Conservation (phyloP, 768 basidiomycete genomes). For the Glaciozyma martinii region DNA sequence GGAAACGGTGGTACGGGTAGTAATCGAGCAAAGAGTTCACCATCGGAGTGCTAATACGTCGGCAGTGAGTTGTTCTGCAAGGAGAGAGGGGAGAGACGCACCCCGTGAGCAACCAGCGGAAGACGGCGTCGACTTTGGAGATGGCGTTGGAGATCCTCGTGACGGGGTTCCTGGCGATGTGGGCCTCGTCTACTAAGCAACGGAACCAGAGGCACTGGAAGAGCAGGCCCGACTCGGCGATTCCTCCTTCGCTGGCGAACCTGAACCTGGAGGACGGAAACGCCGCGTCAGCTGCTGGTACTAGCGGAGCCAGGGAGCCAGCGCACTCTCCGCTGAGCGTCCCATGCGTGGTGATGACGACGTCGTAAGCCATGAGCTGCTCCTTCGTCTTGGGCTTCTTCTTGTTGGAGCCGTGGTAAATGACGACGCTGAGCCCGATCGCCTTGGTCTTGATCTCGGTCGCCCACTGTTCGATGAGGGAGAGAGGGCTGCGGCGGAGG, state of each 20-base stretch:
- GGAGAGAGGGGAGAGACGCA: conserved; percentile 39
- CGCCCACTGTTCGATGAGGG: conserved; percentile 38
- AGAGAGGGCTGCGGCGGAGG: conserved; percentile 57
- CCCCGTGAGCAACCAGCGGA: conserved; percentile 77
- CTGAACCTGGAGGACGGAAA: not conserved
- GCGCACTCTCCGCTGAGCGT: not conserved
- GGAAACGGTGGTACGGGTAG: conserved; percentile 74
- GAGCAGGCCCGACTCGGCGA: not conserved
- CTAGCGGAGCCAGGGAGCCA: not conserved
- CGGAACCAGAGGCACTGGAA: too few relatives aligned
- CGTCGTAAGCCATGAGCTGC: conserved; percentile 38
- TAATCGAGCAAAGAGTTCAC: conserved; percentile 73
- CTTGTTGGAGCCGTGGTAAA: conserved; percentile 71
- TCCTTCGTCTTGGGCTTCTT: conserved; percentile 50
- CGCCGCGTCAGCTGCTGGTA: not conserved
- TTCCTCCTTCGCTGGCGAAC: not conserved
- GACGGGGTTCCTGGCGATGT: conserved; percentile 78
- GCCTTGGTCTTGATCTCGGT: conserved; percentile 76
- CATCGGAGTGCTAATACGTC: not conserved
- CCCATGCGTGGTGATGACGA: conserved; percentile 41
- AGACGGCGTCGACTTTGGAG: conserved; percentile 64
- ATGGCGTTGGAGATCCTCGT: conserved; percentile 67
- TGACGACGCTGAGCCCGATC: conserved; percentile 55
- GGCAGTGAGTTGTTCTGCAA: not conserved
- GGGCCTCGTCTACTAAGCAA: conserved; percentile 36